A percentile compares a stretch with the other conserved stretches of the same genome.
Conservation (phyloP, 2,329 filamentous ascomycete species). For the Verticillium isaacii region DNA sequence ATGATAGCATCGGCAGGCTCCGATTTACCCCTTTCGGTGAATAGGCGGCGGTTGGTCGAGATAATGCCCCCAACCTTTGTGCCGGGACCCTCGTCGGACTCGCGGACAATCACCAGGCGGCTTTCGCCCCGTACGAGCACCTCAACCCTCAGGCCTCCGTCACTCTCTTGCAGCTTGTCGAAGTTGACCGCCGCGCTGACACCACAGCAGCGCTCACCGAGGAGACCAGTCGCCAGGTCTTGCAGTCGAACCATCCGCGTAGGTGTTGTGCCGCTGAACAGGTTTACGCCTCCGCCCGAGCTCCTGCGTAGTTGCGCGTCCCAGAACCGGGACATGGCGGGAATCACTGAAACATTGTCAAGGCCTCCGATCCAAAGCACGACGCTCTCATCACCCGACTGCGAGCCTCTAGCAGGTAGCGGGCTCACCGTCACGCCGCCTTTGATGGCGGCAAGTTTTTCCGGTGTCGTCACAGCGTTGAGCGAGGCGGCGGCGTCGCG, state of each 20-base stretch:
- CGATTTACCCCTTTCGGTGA: conserved; percentile 25
- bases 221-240: conserved; percentile 47
- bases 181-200: conserved; percentile 40
- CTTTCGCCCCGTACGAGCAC: conserved; percentile 52
- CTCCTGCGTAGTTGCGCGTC: conserved; percentile 51
- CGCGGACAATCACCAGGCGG: conserved; percentile 49
- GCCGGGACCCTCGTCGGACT: conserved; percentile 43
- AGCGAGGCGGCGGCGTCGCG: conserved; percentile 45
- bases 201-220: conserved; percentile 53
- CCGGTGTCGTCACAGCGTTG: conserved; percentile 36
- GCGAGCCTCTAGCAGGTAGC: conserved; percentile 36
- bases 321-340: conserved; percentile 53
- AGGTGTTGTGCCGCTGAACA: conserved; percentile 51
- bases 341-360: conserved; percentile 54
- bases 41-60: conserved; percentile 21
- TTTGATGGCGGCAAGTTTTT: conserved; percentile 45
- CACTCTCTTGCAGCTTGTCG: conserved; percentile 17
- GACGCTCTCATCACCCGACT: conserved; percentile 47
- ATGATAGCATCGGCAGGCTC: conserved; percentile 49
- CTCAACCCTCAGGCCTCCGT: conserved; percentile 45
- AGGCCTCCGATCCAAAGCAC: conserved; percentile 52
- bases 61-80: conserved; percentile 33
- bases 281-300: conserved; percentile 44
- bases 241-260: conserved; percentile 51
- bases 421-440: conserved; percentile 48